Base-by-base conservation (phyloP, 805 yeast genomes). In the Sugiyamaella qingdaonensis region DNA sequence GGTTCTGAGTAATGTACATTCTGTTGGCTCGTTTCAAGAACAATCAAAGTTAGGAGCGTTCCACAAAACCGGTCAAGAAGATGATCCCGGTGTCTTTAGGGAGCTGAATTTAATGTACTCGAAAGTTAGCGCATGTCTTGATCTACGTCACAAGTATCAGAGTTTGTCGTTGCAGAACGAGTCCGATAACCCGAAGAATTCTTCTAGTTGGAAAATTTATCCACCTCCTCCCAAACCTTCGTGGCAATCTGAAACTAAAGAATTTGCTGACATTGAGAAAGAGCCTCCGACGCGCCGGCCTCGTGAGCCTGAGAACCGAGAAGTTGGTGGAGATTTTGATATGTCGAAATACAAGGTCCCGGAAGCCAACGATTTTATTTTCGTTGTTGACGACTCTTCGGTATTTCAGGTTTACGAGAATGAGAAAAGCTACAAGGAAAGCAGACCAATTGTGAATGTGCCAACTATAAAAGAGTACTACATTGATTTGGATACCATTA, bases 201-300 rank as follows among this genome's bases (percentile, higher is more conserved):
- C 62, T 24, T 74, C 74, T 9, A 71, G 68, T 37, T 94, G 98
- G 98, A 66, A 66, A 13, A 83, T 94, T 48, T 92, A 91, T 66
- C 99, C 99, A 0, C 81, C 84, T 10, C 97, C 98, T 0, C 99
- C 99, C 11, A 82, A 82, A 59, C 97, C 99, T 2, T 83, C 92
- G 61, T 83, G 94, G 84, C 78, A 85, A 64, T 72, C 78, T 5
- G 77, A 72, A 14, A 75, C 81, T n/a, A 81, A 79, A 59, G 79
- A 80, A 54, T 79, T 79, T 50, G 66, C 43, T 14, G 51, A 48
- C 3, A 18, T 8, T 14, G 46, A 27, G 13, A 29, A 16, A 14
- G 45, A 48, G 9, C 52, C 52, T 39, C 52, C 52, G 2, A 5
- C 52, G n/a, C 47, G 48, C 10, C 37, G 52, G 2, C 52, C 52